Conservation (phyloP, 768 basidiomycete species). For the Vararia minispora region DNA sequence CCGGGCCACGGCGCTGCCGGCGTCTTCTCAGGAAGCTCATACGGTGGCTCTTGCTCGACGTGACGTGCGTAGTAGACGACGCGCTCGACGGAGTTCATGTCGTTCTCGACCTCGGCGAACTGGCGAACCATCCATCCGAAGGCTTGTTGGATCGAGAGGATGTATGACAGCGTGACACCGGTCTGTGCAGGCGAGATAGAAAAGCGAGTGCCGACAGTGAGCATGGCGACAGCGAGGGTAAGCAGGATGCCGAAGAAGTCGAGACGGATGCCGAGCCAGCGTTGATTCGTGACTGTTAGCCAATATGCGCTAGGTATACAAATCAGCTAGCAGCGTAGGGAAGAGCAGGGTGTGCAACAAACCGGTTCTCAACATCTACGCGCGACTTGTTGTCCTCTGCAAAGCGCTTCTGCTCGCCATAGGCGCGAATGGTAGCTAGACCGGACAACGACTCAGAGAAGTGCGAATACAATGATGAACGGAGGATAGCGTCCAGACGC, state of each 20-base stretch:
- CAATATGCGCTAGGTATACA: slow-evolving; percentile 55
- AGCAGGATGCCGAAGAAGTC: slow-evolving; percentile 69
- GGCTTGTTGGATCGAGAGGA: slow-evolving; percentile 66
- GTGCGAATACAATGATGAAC: slow-evolving; percentile 81
- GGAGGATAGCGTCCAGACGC: slow-evolving; percentile 70
- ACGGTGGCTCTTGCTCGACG: slow-evolving; percentile 74
- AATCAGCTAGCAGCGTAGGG: slow-evolving; percentile 7
- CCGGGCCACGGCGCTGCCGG: slow-evolving; percentile 64
- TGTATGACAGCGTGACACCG: slow-evolving; percentile 67
- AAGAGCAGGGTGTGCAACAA: neutral
- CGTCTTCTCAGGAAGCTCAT: slow-evolving; percentile 48
- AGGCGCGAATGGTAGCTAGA: slow-evolving; percentile 79
- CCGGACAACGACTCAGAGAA: slow-evolving; percentile 89
- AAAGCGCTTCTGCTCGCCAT: slow-evolving; percentile 73
- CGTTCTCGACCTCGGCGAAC: slow-evolving; percentile 80
- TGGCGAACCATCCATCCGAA: slow-evolving; percentile 74
- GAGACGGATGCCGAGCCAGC: slow-evolving; percentile 86
- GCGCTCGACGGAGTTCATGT: slow-evolving; percentile 88
- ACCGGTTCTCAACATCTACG: slow-evolving; percentile 79
- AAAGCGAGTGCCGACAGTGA: slow-evolving; percentile 65
- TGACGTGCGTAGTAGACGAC: slow-evolving; percentile 71
- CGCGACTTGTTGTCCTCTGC: slow-evolving; percentile 59
- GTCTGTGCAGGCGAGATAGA: slow-evolving; percentile 72
- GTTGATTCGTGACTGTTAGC: slow-evolving; percentile 79
- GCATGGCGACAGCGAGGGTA: slow-evolving; percentile 69